Conservation (phyloP, 768 basidiomycete species). For the Kondoa subrosea region DNA sequence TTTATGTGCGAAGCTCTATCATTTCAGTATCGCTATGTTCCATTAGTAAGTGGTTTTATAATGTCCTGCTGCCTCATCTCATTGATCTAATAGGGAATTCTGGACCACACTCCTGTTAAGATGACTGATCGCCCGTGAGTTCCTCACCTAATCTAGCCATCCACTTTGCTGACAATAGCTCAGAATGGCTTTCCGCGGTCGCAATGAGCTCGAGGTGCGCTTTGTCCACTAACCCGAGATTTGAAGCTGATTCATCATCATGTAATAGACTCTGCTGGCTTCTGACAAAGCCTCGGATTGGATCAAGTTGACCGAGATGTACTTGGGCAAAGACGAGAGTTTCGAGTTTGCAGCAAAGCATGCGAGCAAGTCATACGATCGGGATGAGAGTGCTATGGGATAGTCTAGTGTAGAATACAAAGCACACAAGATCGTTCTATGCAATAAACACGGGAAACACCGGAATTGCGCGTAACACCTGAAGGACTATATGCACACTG, state of each 20-base stretch:
- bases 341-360: conserved; percentile 71
- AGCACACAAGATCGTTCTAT: no score
- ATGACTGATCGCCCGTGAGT: conserved; percentile 77
- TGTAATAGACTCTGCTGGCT: conserved; percentile 62
- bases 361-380: conserved; percentile 52
- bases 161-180: background rate
- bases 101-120: conserved; percentile 57
- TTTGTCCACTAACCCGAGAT: background rate
- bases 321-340: conserved; percentile 61
- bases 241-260: conserved; percentile 33
- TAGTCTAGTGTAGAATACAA: conserved; percentile 2
- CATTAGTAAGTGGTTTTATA: no score
- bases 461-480: no score
- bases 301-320: conserved; percentile 90
- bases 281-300: conserved; percentile 66
- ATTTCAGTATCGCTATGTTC: conserved; percentile 90
- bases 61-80: no score
- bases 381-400: conserved; percentile 8
- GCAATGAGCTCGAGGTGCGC: conserved; percentile 64
- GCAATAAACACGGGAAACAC: no score
- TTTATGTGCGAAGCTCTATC: conserved; percentile 90
- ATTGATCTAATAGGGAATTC: no score
- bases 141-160: no score
- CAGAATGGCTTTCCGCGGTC: conserved; percentile 50
- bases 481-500: no score